Conservation (phyloP, 148 eudicot genomes). For the Limonium bicolor region DNA sequence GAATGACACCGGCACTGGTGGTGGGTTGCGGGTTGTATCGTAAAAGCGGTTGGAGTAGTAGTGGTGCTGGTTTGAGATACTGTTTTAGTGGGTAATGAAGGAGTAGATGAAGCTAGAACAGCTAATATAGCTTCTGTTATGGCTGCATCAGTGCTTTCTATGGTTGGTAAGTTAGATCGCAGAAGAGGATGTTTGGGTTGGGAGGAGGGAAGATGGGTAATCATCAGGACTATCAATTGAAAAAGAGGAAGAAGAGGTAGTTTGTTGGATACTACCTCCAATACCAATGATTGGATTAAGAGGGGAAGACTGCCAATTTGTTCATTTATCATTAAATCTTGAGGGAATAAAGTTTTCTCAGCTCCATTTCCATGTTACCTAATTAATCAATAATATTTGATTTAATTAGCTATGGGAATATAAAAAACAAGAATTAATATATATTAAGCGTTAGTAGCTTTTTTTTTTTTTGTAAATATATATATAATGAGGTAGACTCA, state of each 20-base stretch:
- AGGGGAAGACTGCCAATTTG: no score
- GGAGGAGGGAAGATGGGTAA: constrained; percentile 22
- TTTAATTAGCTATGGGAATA: no score
- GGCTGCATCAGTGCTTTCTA: constrained; percentile 40
- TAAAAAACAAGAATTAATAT: neutral
- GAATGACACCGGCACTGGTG: neutral
- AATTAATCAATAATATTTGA: no score
- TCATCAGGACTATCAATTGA: constrained; percentile 42
- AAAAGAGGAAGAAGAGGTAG: constrained; percentile 39
- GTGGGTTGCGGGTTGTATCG: constrained; percentile 7
- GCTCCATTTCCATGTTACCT: constrained; percentile 42
- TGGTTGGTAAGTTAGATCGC: constrained; percentile 17
- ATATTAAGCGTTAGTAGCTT: neutral
- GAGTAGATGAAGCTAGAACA: constrained; percentile 32
- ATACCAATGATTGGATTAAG: no score
- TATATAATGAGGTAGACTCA: constrained; percentile 10
- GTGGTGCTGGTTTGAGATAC: no score
- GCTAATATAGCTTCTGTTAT: constrained; percentile 48
- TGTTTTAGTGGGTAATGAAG: no score
- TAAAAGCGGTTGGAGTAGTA: constrained; percentile 35
- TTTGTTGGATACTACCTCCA: no score
- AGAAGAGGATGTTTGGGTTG: constrained; percentile 4
- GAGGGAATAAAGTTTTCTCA: constrained; percentile 32
- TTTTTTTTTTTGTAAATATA: neutral
- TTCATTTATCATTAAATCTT: no score